Evolutionary conservation across 2,329 filamentous ascomycete species (phyloP).

Genomic region (Acrodontium crateriforme): DNA sequence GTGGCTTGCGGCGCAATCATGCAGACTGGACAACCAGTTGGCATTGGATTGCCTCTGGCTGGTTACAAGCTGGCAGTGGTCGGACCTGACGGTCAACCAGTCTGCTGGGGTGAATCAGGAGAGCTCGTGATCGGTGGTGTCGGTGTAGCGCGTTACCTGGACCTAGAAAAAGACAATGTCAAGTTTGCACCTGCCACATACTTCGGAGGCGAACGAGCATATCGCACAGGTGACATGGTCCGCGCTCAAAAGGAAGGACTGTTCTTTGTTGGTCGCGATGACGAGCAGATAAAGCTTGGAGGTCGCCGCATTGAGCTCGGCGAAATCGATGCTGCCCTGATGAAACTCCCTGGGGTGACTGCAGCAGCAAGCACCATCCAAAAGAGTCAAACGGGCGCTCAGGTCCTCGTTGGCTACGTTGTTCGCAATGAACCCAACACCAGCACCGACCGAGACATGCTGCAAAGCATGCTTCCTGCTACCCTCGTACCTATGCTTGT

Average conservation of each 20-base stretch:
- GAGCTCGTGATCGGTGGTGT: slow-evolving; percentile 4
- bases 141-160: slow-evolving; percentile 5
- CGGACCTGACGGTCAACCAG: slow-evolving; percentile 1
- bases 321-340: too few relatives aligned
- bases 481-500: slow-evolving; percentile 4
- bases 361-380: slow-evolving; percentile 4
- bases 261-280: too few relatives aligned
- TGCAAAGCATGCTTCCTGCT: slow-evolving; percentile 4
- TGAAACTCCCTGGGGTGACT: too few relatives aligned
- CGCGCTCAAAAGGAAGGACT: too few relatives aligned
- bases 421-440: slow-evolving; percentile 1
- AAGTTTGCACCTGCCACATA: slow-evolving; percentile 2
- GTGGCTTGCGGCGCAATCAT: too few relatives aligned
- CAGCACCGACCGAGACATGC: slow-evolving; percentile 3
- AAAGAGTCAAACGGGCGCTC: slow-evolving; percentile 3
- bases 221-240: too few relatives aligned
- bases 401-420: slow-evolving; percentile 5
- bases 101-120: slow-evolving; percentile 4
- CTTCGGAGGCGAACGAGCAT: slow-evolving; percentile 4
- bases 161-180: slow-evolving; percentile 4
- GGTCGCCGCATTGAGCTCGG: slow-evolving; percentile 5
- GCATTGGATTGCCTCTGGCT: slow-evolving; percentile 6
- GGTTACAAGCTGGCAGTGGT: slow-evolving; percentile 4
- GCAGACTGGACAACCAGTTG: slow-evolving; percentile 1
- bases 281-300: slow-evolving; percentile 4